These are phyloP conservation scores for Amphirosellinia nigrospora DNA, from an alignment of 495 filamentous ascomycete species.

Conservation along the genomic window DNA sequence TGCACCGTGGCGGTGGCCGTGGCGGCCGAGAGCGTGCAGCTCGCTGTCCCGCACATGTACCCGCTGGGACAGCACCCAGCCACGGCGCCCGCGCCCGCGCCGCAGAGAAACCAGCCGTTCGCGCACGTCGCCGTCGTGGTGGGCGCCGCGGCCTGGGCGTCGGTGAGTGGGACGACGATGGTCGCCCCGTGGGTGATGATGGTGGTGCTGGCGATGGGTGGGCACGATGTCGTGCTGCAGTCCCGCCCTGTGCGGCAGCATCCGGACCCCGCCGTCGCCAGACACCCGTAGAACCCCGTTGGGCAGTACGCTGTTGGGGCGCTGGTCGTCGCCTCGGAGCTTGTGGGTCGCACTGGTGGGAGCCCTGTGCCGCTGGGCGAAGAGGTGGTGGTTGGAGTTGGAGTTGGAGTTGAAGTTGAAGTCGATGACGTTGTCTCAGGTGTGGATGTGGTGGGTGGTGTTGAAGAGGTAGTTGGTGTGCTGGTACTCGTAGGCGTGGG, in stretches of 20 bases:
- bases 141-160: constrained; percentile 42
- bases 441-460: constrained; percentile 51
- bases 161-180: constrained; percentile 65
- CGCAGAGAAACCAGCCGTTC: constrained; percentile 77
- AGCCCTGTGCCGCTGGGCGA: constrained; percentile 37
- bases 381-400: constrained; percentile 42
- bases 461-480: constrained; percentile 33
- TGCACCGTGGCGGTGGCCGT: constrained; percentile 60
- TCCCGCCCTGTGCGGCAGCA: constrained; percentile 79
- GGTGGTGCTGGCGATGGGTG: constrained; percentile 62
- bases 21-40: constrained; percentile 62
- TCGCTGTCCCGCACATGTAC: constrained; percentile 71
- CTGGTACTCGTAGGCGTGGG: constrained; percentile 25
- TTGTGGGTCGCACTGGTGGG: constrained; percentile 48
- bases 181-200: constrained; percentile 70
- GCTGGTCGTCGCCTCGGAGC: constrained; percentile 32
- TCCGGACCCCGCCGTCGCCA: constrained; percentile 57
- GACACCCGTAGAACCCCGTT: constrained; percentile 63
- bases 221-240: constrained; percentile 66
- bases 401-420: constrained; percentile 36
- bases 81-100: constrained; percentile 54
- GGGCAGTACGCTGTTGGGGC: constrained; percentile 53
- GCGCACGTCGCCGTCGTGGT: constrained; percentile 63
- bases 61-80: constrained; percentile 83
- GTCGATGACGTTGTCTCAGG: constrained; percentile 32